Percentiles rank a stretch among this genome's conserved stretches.
Evolutionary conservation across 176 grass and related monocot species (phyloP).

Genomic region (Urochloa ruziziensis): DNA sequence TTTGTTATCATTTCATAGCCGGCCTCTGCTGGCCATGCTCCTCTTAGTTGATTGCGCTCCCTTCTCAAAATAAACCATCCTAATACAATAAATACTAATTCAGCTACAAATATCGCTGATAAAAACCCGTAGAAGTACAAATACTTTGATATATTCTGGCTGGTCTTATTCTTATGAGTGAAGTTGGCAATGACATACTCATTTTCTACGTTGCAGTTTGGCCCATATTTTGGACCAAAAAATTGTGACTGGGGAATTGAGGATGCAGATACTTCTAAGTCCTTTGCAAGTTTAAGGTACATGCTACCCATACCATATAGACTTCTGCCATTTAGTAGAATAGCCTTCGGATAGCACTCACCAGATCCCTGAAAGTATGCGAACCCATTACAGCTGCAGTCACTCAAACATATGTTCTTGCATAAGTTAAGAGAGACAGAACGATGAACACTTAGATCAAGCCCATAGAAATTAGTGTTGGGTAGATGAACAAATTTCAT

Average conservation of each 20-base stretch:
- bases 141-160: neutral
- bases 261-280: neutral
- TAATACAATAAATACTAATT: conserved; percentile 16
- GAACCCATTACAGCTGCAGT: conserved; percentile 33
- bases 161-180: neutral
- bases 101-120: conserved; percentile 26
- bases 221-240: conserved; percentile 19
- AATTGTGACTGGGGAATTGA: conserved; percentile 14
- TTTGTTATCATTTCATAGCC: conserved; percentile 33
- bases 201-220: neutral
- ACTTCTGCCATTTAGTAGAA: conserved; percentile 16
- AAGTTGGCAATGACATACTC: neutral
- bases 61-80: conserved; percentile 39
- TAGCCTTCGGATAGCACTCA: conserved; percentile 36
- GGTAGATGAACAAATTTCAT: conserved; percentile 30
- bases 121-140: conserved; percentile 41
- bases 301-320: neutral
- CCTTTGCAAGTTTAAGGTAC: conserved; percentile 24
- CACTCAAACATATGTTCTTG: conserved; percentile 27
- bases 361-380: conserved; percentile 28
- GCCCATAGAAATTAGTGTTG: conserved; percentile 15
- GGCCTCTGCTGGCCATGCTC: conserved; percentile 33
- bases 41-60: neutral
- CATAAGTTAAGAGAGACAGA: conserved; percentile 11
- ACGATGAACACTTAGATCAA: neutral